Conservation (phyloP, 1,284 basidiomycete genomes). For the Ustilago bromivora region DNA sequence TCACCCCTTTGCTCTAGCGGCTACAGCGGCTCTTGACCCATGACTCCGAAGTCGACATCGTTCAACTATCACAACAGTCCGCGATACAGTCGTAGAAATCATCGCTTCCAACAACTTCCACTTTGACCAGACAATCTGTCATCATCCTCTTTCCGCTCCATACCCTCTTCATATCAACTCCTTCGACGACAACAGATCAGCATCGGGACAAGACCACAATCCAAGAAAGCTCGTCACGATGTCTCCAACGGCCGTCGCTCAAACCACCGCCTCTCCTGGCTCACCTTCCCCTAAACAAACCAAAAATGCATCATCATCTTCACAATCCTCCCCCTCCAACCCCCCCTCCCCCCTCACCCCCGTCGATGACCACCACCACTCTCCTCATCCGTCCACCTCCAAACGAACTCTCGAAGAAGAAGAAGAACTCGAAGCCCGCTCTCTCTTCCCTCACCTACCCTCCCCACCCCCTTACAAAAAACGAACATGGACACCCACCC, state of each 20-base stretch:
- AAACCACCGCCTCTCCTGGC: conserved; percentile 15
- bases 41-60: not conserved
- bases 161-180: not conserved
- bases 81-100: not conserved
- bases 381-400: conserved; percentile 22
- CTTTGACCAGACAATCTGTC: not conserved
- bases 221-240: conserved; percentile 4
- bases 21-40: not conserved
- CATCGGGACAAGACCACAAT: not conserved
- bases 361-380: not conserved
- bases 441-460: conserved; percentile 5
- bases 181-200: not conserved
- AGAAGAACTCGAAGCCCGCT: conserved; percentile 16
- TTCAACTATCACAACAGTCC: not conserved
- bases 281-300: conserved; percentile 13
- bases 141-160: not conserved
- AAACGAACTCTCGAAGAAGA: conserved; percentile 43
- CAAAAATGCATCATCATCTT: not conserved
- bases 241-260: conserved; percentile 20
- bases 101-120: not conserved
- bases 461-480: conserved; percentile 37
- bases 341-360: conserved; percentile 20
- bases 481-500: conserved; percentile 42
- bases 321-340: conserved; percentile 3
- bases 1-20: not conserved